phyloP scores from a whole-genome alignment of 495 filamentous ascomycete species.

The Penicillium taxi region DNA sequence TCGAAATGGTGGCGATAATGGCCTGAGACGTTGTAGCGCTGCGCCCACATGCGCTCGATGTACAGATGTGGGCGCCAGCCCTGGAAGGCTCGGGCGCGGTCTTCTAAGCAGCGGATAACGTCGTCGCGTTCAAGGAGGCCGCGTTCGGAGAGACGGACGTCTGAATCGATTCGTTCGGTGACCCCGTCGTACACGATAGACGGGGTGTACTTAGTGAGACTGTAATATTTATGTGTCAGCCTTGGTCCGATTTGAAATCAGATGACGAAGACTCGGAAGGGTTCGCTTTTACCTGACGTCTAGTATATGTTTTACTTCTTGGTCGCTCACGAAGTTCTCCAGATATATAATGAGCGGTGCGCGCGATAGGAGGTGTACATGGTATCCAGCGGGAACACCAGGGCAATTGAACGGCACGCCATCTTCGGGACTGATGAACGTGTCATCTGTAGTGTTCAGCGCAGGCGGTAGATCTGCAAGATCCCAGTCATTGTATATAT shows the following conservation, averaged over 20 bases:
- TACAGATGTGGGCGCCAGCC: conserved; percentile 54
- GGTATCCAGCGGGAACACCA: conserved; percentile 22
- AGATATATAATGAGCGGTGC: conserved; percentile 51
- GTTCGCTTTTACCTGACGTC: conserved; percentile 35
- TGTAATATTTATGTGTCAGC: conserved; percentile 8
- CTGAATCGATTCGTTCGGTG: conserved; percentile 36
- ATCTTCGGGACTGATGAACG: conserved; percentile 26
- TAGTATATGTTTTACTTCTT: conserved; percentile 44
- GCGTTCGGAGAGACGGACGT: conserved; percentile 49
- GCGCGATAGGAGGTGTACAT: conserved; percentile 37
- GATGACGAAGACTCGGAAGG: background rate
- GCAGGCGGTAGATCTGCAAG: conserved; percentile 4
- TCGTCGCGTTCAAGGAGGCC: conserved; percentile 50
- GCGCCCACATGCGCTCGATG: conserved; percentile 55
- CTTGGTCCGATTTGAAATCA: background rate
- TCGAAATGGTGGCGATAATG: conserved; percentile 56
- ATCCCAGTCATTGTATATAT: conserved; percentile 17
- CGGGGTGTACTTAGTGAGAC: conserved; percentile 42
- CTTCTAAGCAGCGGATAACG: conserved; percentile 59
- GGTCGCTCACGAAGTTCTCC: conserved; percentile 42
- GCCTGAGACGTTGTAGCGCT: conserved; percentile 50
- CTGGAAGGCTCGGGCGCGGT: conserved; percentile 61
- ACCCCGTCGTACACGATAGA: conserved; percentile 48
- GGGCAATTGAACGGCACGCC: conserved; percentile 22
- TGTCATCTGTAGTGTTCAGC: conserved; percentile 30